phyloP scores from a whole-genome alignment of 1,284 basidiomycete genomes.

The Marasmius oreades region DNA sequence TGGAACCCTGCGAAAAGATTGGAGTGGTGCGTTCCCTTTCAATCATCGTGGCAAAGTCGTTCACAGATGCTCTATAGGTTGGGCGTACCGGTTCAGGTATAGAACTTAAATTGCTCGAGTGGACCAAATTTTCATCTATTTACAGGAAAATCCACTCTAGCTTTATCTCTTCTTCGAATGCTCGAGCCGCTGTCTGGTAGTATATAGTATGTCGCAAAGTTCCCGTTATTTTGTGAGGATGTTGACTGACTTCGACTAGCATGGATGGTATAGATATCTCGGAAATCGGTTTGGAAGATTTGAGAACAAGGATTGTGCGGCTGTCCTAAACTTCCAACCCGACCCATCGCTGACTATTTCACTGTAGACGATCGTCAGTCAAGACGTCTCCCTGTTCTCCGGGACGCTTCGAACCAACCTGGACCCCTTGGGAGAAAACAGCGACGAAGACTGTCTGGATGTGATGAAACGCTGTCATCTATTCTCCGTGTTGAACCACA shows the following conservation, averaged over 20 bases:
- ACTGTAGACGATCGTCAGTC: slow-evolving; percentile 70
- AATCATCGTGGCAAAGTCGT: not conserved
- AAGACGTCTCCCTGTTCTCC: slow-evolving; percentile 83
- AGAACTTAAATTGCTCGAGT: slow-evolving; percentile 15
- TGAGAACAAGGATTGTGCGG: slow-evolving; percentile 59
- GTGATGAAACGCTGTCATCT: slow-evolving; percentile 65
- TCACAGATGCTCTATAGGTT: slow-evolving; percentile 33
- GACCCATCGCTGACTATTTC: slow-evolving; percentile 3
- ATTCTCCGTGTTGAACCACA: slow-evolving; percentile 37
- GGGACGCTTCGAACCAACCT: slow-evolving; percentile 81
- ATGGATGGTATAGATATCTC: slow-evolving; percentile 84
- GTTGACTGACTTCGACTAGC: slow-evolving; percentile 27
- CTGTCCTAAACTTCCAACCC: not conserved
- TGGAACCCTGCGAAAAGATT: slow-evolving; percentile 75
- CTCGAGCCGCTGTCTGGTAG: slow-evolving; percentile 71
- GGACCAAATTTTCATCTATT: slow-evolving; percentile 1
- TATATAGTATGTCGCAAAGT: slow-evolving; percentile 50
- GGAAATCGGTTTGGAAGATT: slow-evolving; percentile 78
- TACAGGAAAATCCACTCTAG: slow-evolving; percentile 69
- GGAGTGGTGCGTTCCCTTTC: slow-evolving; percentile 47
- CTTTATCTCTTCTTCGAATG: slow-evolving; percentile 76
- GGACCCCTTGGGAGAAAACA: slow-evolving; percentile 66
- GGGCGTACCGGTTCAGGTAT: slow-evolving; percentile 64
- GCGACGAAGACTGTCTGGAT: slow-evolving; percentile 61
- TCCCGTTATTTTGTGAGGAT: not conserved